Evolutionary conservation across 2,329 filamentous ascomycete species (phyloP).

Genomic region (Coniella lustricola): DNA sequence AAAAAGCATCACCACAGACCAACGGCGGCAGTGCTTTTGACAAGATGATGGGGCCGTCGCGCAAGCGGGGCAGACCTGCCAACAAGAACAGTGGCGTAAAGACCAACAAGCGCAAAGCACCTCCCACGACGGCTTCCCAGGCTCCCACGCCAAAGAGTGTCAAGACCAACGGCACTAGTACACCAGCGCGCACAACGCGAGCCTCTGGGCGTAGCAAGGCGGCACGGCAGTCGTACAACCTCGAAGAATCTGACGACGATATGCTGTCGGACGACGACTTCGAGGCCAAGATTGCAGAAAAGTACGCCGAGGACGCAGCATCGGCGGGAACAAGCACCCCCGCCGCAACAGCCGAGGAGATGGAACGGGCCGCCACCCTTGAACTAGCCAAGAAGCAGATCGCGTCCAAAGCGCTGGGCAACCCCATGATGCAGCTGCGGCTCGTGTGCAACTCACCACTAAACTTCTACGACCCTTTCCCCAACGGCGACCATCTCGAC

Average conservation of each 20-base stretch:
- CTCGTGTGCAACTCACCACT: constrained; percentile 90
- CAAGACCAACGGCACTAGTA: constrained; percentile 69
- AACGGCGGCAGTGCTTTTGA: constrained; percentile 51
- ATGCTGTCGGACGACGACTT: constrained; percentile 78
- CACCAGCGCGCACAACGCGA: constrained; percentile 51
- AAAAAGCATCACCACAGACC: constrained; percentile 16
- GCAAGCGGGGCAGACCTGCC: constrained; percentile 18
- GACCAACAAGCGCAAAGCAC: constrained; percentile 29
- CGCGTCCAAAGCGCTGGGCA: constrained; percentile 84
- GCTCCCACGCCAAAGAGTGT: constrained; percentile 54
- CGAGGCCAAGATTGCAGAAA: constrained; percentile 66
- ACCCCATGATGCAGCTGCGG: constrained; percentile 84
- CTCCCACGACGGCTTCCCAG: constrained; percentile 26
- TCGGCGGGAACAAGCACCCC: constrained; percentile 27
- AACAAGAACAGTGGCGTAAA: constrained; percentile 18
- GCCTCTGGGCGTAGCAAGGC: constrained; percentile 41
- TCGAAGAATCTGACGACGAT: constrained; percentile 53
- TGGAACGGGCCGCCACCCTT: constrained; percentile 58
- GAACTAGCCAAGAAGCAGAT: constrained; percentile 83
- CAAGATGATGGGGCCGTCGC: constrained; percentile 43
- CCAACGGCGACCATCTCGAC: constrained; percentile 55
- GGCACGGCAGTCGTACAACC: constrained; percentile 39
- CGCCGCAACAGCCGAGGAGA: constrained; percentile 48
- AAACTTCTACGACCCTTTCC: constrained; percentile 93
- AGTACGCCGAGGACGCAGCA: constrained; percentile 37